Conservation (phyloP, 345 rosid species). For the Turritis glabra region DNA sequence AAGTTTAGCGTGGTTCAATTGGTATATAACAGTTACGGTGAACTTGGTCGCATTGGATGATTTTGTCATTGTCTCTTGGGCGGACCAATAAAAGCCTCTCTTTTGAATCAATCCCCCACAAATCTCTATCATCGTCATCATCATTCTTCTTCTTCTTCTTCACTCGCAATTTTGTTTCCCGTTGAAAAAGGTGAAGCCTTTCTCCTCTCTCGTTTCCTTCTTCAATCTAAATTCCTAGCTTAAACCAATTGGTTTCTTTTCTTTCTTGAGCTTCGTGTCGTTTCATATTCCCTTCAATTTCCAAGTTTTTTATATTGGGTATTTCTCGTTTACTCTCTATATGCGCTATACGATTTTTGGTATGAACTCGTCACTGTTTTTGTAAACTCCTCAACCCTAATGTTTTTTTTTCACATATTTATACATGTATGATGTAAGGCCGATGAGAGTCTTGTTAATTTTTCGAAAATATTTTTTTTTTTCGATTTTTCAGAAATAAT, state of each 20-base stretch:
- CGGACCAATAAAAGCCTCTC: slow-evolving; percentile 35
- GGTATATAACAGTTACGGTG: background rate
- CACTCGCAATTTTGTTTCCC: slow-evolving; percentile 19
- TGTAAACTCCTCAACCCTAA: slow-evolving; percentile 2
- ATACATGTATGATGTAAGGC: too few relatives aligned
- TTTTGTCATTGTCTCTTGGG: background rate
- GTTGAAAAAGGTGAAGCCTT: slow-evolving; percentile 24
- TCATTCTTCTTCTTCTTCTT: slow-evolving; percentile 22
- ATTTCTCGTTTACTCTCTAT: background rate
- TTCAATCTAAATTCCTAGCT: background rate
- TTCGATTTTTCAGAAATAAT: too few relatives aligned
- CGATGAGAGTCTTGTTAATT: too few relatives aligned
- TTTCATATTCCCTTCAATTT: slow-evolving; percentile 26
- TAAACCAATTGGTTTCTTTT: background rate
- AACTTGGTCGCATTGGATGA: slow-evolving; percentile 1
- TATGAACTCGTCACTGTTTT: background rate
- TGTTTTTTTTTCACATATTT: background rate
- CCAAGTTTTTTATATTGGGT: background rate
- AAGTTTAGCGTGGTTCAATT: too few relatives aligned
- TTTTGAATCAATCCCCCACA: slow-evolving; percentile 33
- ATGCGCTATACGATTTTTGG: background rate
- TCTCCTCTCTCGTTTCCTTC: background rate
- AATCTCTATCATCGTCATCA: slow-evolving; percentile 25
- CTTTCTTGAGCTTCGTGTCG: slow-evolving; percentile 8
- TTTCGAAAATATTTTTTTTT: too few relatives aligned